Evolutionary conservation across 164 flowering plant species (phyloP), one percentile per base, ranked within the genome.

Genomic region (Buxus sempervirens): DNA sequence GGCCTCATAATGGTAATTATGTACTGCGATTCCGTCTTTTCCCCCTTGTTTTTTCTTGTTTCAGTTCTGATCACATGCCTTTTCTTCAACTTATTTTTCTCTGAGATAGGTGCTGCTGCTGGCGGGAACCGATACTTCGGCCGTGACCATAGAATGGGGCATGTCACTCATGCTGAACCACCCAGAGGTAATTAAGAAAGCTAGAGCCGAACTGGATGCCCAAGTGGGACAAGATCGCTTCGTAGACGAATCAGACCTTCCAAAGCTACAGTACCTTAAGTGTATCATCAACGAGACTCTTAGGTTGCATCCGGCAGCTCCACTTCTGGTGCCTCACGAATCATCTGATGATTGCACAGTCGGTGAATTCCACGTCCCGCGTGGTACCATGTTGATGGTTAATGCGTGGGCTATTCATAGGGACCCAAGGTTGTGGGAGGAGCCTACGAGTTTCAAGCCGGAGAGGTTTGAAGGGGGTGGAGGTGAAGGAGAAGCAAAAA

Each of bases 61-160:
- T 45, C 45, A 14, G 26, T 57, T 59, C 25, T 62, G 8, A 0
- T 32, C 38, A 3, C 38, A 32, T 32, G 5, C 7, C 38, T 3
- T 3, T 7, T 3, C 38, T 32, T 32, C 7, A 3, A 7, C 3
- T 32, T 32, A 32, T n/a, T 3, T 7, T 32, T 3, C 38, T 63
- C 10, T 51, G 24, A 60, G 51, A n/a, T 45, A 45, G 51, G 18
- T 15, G 18, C 12, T 45, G 51, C 13, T 45, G 12, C 14, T 15
- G 12, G 76, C 74, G 4, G 82, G 77, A 26, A 73, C 75, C 13
- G 79, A 79, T 45, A 76, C 82, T n/a, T 55, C 82, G 19, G 28
- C 69, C 1, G 61, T 56, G 9, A 79, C 82, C 13, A 57, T 79
- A 23, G 79, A 79, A 66, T 79, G 82, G 82, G 82, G 77, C 5